Percentiles rank a stretch among this genome's conserved stretches.
Evolutionary conservation across 768 basidiomycete species (phyloP).

Genomic region (Macrolepiota fuliginosa): DNA sequence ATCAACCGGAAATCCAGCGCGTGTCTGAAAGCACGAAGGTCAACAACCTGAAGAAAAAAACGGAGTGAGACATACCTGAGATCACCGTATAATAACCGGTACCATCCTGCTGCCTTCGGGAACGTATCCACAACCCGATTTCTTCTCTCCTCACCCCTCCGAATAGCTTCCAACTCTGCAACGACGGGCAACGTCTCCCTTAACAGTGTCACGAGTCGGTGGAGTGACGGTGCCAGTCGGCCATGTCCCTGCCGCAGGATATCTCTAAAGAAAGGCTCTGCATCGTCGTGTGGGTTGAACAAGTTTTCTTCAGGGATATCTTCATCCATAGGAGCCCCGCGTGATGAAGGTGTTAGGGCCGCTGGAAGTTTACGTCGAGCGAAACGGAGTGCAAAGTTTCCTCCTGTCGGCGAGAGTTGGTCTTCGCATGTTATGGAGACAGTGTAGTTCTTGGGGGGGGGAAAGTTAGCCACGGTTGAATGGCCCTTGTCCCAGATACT

Average conservation of each 20-base stretch:
- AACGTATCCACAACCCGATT: conserved; percentile 56
- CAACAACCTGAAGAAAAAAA: not conserved
- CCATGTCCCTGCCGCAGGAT: conserved; percentile 67
- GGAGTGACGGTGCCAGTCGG: conserved; percentile 60
- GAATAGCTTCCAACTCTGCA: conserved; percentile 61
- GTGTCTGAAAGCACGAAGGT: conserved; percentile 41
- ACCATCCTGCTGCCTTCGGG: conserved; percentile 83
- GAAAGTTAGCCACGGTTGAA: not conserved
- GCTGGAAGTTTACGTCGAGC: conserved; percentile 38
- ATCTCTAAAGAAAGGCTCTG: conserved; percentile 71
- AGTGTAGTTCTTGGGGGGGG: conserved; percentile 64
- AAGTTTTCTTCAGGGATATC: conserved; percentile 20
- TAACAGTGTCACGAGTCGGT: conserved; percentile 64
- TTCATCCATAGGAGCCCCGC: conserved; percentile 23
- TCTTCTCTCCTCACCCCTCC: conserved; percentile 30
- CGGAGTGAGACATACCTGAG: conserved; percentile 42
- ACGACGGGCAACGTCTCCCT: conserved; percentile 79
- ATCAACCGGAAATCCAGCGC: conserved; percentile 81
- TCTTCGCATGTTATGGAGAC: conserved; percentile 79
- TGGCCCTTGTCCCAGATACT: not conserved
- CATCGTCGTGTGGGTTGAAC: conserved; percentile 77
- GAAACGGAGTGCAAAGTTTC: conserved; percentile 74
- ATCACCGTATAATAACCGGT: conserved; percentile 69
- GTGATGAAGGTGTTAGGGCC: conserved; percentile 8
- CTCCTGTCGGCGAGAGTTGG: conserved; percentile 64